Percentiles rank a stretch among this genome's conserved stretches.
phyloP scores from a whole-genome alignment of 2,329 filamentous ascomycete genomes.

The Fusarium austroafricanum region DNA sequence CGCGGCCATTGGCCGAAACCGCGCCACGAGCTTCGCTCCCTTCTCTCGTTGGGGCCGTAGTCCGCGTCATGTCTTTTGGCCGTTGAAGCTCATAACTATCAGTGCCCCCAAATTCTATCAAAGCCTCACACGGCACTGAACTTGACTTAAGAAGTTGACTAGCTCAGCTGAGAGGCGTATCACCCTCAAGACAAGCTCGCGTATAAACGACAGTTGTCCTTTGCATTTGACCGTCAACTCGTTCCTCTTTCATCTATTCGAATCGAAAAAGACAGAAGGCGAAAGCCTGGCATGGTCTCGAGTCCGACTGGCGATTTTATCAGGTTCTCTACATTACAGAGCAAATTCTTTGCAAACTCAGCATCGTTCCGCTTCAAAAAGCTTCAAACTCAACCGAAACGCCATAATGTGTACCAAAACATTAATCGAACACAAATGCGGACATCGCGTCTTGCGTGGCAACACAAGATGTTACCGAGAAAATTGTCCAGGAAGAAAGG shows the following conservation, averaged over 20 bases:
- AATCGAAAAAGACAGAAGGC: neutral
- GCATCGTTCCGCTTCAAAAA: neutral
- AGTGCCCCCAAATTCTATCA: constrained; percentile 7
- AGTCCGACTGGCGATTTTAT: neutral
- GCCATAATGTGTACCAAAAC: constrained; percentile 50
- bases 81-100: constrained; percentile 23
- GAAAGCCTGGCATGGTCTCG: neutral
- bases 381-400: constrained; percentile 1
- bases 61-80: constrained; percentile 33
- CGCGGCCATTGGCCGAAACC: constrained; percentile 30
- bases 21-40: constrained; percentile 38
- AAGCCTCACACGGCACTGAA: constrained; percentile 2
- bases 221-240: neutral
- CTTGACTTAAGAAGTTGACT: neutral
- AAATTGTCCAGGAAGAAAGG: constrained; percentile 47
- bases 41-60: constrained; percentile 26
- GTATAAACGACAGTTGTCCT: constrained; percentile 10
- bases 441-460: constrained; percentile 51
- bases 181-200: neutral
- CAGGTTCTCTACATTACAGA: neutral
- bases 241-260: neutral
- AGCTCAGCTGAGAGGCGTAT: constrained; percentile 15
- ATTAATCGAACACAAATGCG: constrained; percentile 52
- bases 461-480: constrained; percentile 52
- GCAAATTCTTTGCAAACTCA: neutral